These are phyloP conservation scores for Candolleomyces efflorescens DNA, from an alignment of 768 basidiomycete genomes.

Conservation along the genomic window DNA sequence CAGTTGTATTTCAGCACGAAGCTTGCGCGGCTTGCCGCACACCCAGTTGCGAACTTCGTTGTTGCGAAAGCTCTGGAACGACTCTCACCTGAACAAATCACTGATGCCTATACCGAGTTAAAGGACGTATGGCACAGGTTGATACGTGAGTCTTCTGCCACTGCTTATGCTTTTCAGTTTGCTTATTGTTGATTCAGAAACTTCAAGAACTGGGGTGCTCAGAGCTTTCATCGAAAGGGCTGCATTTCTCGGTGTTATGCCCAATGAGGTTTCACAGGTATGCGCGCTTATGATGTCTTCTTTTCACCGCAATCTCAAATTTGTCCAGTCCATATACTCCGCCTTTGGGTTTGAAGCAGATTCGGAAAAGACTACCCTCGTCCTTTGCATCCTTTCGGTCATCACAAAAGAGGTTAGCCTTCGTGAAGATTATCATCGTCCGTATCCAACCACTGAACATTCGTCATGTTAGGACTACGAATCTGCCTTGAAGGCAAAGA, in stretches of 20 bases:
- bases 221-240: slow-evolving; percentile 72
- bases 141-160: slow-evolving; percentile 54
- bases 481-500: slow-evolving; percentile 7
- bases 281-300: too few species aligned
- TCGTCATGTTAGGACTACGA: slow-evolving; percentile 24
- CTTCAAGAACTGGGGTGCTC: slow-evolving; percentile 72
- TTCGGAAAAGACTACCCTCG: slow-evolving; percentile 49
- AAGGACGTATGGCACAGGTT: slow-evolving; percentile 52
- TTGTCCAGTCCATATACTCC: slow-evolving; percentile 45
- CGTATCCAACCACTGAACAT: not conserved
- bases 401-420: slow-evolving; percentile 42
- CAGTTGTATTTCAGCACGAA: slow-evolving; percentile 71
- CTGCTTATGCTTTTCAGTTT: not conserved
- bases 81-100: slow-evolving; percentile 51
- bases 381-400: slow-evolving; percentile 65
- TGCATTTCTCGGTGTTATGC: slow-evolving; percentile 40
- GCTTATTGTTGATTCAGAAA: slow-evolving; percentile 37
- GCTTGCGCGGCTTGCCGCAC: slow-evolving; percentile 66
- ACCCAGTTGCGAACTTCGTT: slow-evolving; percentile 95
- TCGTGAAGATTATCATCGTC: too few species aligned
- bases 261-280: slow-evolving; percentile 55
- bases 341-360: slow-evolving; percentile 52
- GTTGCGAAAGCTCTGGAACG: slow-evolving; percentile 74
- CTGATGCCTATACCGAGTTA: slow-evolving; percentile 56
- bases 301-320: slow-evolving; percentile 12